Conservation (phyloP, 306 rosid genomes). For the Gastrolobium bilobum region DNA sequence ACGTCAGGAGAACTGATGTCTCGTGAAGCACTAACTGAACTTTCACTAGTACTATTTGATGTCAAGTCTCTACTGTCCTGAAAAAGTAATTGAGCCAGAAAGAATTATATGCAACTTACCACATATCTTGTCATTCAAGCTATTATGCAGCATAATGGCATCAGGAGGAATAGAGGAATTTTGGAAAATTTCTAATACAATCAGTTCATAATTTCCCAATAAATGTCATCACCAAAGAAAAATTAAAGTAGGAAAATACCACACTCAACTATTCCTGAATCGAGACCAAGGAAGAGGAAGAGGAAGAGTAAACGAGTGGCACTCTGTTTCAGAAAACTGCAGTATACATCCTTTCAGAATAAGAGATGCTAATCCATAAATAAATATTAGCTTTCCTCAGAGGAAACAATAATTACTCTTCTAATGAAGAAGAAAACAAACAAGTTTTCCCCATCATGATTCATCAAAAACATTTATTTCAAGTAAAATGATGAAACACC, state of each 20-base stretch:
- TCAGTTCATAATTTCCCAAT: constrained; percentile 22
- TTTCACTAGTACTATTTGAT: constrained; percentile 83
- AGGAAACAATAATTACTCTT: constrained; percentile 18
- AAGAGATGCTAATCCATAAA: constrained; percentile 21
- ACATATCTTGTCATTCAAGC: constrained; percentile 32
- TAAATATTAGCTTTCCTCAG: neutral
- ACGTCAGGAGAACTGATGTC: constrained; percentile 82
- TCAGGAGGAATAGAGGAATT: constrained; percentile 8
- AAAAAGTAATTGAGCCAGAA: constrained; percentile 60
- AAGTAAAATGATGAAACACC: constrained; percentile 37
- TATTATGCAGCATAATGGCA: constrained; percentile 18
- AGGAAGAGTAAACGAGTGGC: neutral
- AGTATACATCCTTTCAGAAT: neutral
- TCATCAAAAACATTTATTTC: constrained; percentile 32
- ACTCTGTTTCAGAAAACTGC: constrained; percentile 17
- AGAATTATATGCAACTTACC: constrained; percentile 41
- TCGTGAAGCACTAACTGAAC: constrained; percentile 75
- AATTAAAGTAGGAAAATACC: constrained; percentile 8
- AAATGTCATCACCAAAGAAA: constrained; percentile 6
- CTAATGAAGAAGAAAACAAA: constrained; percentile 24
- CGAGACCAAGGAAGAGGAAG: neutral
- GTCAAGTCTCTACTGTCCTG: constrained; percentile 94
- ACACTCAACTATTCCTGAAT: constrained; percentile 28
- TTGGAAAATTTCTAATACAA: neutral
- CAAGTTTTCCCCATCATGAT: neutral